Evolutionary conservation across 2,329 filamentous ascomycete genomes (phyloP), one percentile per base, ranked within the genome.

Genomic region (Cadophora sp.): DNA sequence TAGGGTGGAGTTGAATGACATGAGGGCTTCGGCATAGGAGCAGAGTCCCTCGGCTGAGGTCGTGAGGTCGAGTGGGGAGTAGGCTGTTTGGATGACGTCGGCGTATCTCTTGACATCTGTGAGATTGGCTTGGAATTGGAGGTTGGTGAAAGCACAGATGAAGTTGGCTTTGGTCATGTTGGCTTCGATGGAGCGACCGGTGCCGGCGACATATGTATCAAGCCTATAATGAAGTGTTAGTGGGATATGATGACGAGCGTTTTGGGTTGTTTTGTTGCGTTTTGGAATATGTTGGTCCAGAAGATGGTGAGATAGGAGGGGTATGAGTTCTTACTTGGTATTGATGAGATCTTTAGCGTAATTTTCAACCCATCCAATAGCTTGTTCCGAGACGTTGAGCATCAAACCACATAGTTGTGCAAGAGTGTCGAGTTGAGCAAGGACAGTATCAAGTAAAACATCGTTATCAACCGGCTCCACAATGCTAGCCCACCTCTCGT

Each of bases 401-500:
- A 67, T 55, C 45, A 86, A 76, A 69, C 81, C 81, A 74, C 83
- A 86, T 62, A 84, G 80, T 48, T 78, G 84, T 66, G 80, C 86
- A 75, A 82, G 83, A 58, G 79, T 84, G 71, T 80, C 87, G 60
- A 92, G 77, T 69, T 90, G 87, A 4, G 89, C 88, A 39, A 91
- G 81, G 16, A 88, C 83, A 0, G 89, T 92, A 68, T 93, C 91
- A 1, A 92, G 80, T 7, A 93, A 83, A 1, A 87, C 87, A 58
- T 84, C 82, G 30, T 86, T 84, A 1, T 89, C 90, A 30, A 91
- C 81, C 0, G 89, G 87, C 70, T 90, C 88, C 63, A 90, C 82
- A n/a, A 93, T 83, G 3, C 83, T 85, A 20, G 88, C 89, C 84
- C 88, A 91, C 72, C 89, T 84, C 67, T 88, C 88, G 45, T 85